Base-by-base conservation (phyloP, 202 grass and related monocot species). In the Brachypodium distachyon region DNA sequence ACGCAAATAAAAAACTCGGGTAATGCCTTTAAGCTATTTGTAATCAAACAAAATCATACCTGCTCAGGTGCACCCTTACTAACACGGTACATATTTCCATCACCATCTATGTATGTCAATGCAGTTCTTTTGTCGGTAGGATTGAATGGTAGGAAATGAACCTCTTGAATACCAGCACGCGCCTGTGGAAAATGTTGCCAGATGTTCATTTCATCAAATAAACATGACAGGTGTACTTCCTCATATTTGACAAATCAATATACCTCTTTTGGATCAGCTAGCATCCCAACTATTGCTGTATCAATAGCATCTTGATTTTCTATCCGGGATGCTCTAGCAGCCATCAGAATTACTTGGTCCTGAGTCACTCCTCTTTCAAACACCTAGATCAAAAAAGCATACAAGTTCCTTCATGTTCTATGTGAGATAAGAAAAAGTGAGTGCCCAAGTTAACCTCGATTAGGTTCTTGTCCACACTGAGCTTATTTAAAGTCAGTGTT, bases 261-360 rank as follows among this genome's bases (percentile, higher is more conserved):
- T 76, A 92, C 90, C 91, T 93, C 91, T 72, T 88, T 90, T 62
- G 85, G 91, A 73, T 93, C 91, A 16, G 82, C 82, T 40, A 93
- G 66, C 91, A 93, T 93, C 28, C 78, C 78, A 51, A 93, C 91
- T 83, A 93, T 93, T 44, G 91, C 85, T n/a, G 85, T 87, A 81
- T 93, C 87, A 61, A 90, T 90, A 22, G 91, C 91, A 70, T 93
- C 91, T 78, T 93, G 91, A 62, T 90, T 93, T 81, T 93, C 91
- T 46, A 64, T 57, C 65, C 91, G 42, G 37, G 91, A 90, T 67
- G 91, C 91, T 87, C 87, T 93, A 80, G 87, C 91, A 72, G 87
- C 87, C 85, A 87, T 90, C 39, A 90, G 53, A 74, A 93, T 87
- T 19, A 93, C 85, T 42, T 86, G 79, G 81, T 93, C 91, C 22